phyloP scores from a whole-genome alignment of 2,329 filamentous ascomycete species.

The Drechslerella coelobrocha region DNA sequence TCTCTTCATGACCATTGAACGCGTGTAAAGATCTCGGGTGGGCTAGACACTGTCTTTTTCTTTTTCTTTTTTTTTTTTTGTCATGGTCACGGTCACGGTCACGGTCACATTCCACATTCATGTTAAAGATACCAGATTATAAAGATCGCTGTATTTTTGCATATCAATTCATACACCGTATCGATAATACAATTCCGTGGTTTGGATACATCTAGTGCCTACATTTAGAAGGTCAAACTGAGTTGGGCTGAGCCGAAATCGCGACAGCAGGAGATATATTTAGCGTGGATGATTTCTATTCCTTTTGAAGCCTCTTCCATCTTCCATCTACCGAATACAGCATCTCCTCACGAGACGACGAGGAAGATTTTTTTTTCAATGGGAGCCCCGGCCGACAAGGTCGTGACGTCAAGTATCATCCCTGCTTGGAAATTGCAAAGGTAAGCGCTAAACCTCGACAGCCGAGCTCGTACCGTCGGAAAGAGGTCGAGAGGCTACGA shows the following conservation, averaged over 20 bases:
- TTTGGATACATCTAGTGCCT: no score
- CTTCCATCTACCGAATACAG: constrained; percentile 15
- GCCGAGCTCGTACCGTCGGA: background rate
- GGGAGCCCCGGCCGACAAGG: no score
- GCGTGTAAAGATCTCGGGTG: constrained; percentile 1
- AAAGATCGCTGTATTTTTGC: background rate
- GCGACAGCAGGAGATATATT: background rate
- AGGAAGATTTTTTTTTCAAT: background rate
- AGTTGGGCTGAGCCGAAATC: no score
- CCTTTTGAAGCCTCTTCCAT: no score
- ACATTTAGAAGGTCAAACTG: no score
- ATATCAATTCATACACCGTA: background rate
- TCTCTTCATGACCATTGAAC: constrained; percentile 1
- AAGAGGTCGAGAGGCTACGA: background rate
- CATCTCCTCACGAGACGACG: constrained; percentile 15
- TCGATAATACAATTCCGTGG: no score
- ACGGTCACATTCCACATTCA: background rate
- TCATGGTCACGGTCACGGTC: no score
- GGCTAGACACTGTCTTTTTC: background rate
- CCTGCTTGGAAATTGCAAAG: background rate
- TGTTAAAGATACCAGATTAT: background rate
- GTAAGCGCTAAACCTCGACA: background rate
- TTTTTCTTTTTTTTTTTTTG: background rate
- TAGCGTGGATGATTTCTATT: no score
- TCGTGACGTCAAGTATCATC: constrained; percentile 23